These are phyloP conservation scores for Goffeauzyma gilvescens DNA, from an alignment of 768 basidiomycete species.

Conservation along the genomic window DNA sequence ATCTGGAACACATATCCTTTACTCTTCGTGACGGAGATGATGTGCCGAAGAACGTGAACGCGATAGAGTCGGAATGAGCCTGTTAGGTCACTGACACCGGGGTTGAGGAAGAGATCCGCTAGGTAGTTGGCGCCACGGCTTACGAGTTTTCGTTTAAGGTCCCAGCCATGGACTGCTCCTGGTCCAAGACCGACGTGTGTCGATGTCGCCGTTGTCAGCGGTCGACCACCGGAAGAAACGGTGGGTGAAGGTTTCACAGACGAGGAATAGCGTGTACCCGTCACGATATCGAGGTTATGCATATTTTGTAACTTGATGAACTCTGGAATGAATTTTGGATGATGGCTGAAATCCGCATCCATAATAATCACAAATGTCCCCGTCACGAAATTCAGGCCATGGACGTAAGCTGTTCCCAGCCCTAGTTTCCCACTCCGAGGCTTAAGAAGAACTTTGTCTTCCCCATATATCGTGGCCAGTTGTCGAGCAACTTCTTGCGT, in stretches of 20 bases:
- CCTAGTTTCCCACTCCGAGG: slow-evolving; percentile 81
- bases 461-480: slow-evolving; percentile 59
- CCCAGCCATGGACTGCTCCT: slow-evolving; percentile 85
- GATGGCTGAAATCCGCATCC: slow-evolving; percentile 93
- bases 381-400: slow-evolving; percentile 70
- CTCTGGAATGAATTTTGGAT: slow-evolving; percentile 23
- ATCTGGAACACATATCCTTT: slow-evolving; percentile 94
- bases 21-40: slow-evolving; percentile 65
- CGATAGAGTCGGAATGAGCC: slow-evolving; percentile 78
- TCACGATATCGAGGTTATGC: slow-evolving; percentile 81
- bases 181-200: slow-evolving; percentile 43
- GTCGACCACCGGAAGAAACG: not conserved
- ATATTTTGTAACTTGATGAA: slow-evolving; percentile 52
- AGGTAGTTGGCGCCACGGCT: slow-evolving; percentile 78
- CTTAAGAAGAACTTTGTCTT: slow-evolving; percentile 61
- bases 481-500: slow-evolving; percentile 73
- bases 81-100: slow-evolving; percentile 75
- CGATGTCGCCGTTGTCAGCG: slow-evolving; percentile 38
- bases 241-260: slow-evolving; percentile 16
- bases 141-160: slow-evolving; percentile 69
- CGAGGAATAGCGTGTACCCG: slow-evolving; percentile 64
- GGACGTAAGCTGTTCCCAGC: slow-evolving; percentile 79
- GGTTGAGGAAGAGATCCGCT: slow-evolving; percentile 63
- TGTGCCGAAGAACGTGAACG: slow-evolving; percentile 51
- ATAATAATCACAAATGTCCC: slow-evolving; percentile 92